phyloP scores from a whole-genome alignment of 108 stramenopile species.

The Skeletonema marinoi region DNA sequence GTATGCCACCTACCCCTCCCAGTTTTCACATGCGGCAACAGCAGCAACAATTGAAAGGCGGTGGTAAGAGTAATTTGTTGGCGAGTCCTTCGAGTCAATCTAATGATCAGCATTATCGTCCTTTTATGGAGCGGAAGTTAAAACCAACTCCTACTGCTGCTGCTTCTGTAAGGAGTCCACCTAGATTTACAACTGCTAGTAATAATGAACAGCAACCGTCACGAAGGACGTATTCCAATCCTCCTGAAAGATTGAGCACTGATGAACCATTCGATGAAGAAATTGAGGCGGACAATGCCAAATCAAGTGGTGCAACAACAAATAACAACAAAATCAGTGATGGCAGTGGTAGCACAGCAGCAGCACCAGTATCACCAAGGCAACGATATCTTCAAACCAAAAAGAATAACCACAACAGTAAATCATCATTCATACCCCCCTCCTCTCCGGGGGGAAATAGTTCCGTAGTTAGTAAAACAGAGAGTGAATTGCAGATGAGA shows the following conservation, averaged over 20 bases:
- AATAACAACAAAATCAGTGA: background rate
- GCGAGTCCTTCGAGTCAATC: background rate
- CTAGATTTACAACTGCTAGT: background rate
- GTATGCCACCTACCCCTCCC: background rate
- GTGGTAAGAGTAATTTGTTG: background rate
- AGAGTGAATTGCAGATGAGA: conserved; percentile 17
- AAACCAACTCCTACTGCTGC: background rate
- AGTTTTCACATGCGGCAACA: background rate
- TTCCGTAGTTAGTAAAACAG: background rate
- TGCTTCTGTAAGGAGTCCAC: background rate
- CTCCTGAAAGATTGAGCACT: background rate
- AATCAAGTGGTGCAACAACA: background rate
- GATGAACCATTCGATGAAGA: conserved; percentile 4
- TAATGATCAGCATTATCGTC: background rate
- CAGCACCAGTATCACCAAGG: background rate
- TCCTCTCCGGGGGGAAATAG: background rate
- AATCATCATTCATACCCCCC: background rate
- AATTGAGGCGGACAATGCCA: background rate
- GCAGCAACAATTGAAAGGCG: background rate
- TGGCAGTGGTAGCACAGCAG: too few relatives aligned
- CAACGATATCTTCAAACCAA: background rate
- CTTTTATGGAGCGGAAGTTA: background rate
- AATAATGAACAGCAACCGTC: background rate
- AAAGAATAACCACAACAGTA: background rate
- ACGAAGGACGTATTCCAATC: background rate